Evolutionary conservation across 1,284 basidiomycete species (phyloP), one percentile per base, ranked within the genome.

Genomic region (Coriolopsis trogii): DNA sequence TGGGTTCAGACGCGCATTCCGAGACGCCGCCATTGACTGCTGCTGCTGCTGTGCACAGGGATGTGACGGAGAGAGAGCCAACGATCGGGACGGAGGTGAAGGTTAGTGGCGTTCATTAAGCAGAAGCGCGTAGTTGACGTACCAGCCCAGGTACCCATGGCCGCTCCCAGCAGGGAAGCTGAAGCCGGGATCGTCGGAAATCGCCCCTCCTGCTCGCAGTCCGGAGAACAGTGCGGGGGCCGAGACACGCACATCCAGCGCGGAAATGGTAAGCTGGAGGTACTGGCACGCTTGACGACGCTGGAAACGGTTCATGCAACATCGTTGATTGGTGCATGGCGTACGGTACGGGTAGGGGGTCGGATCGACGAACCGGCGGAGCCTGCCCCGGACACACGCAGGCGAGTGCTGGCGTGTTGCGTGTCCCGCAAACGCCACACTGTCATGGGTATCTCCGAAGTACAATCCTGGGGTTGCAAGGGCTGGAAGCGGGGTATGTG

Each of bases 391-490:
- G n/a, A 29, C 38, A 51, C 55, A 57, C 45, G 55, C 45, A 50
- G 45, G 38, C 44, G 23, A 23, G 28, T 25, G 33, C 20, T 36
- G 37, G 36, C 29, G 37, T 20, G n/a, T 41, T 47, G 26, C 25
- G 36, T 13, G 31, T 46, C 41, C 39, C 38, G 47, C 40, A 49
- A 39, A 45, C 41, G 42, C 43, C 44, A 47, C n/a, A n/a, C 43
- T 49, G 48, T 47, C 49, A 55, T 49, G 55, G 59, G 59, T 62
- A 59, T 64, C 53, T 58, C 59, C 59, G 58, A 56, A 59, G 29
- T 59, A 61, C 60, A 59, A 43, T 55, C 54, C 54, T n/a, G n/a
- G 34, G 21, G n/a, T n/a, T n/a, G n/a, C 37, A 16, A 38, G 33
- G 33, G 6, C 7, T 16, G 33, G 33, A 12, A 34, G 33, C 8